Base-by-base conservation (phyloP, 441 rosid species). In the Populus hybrid region DNA sequence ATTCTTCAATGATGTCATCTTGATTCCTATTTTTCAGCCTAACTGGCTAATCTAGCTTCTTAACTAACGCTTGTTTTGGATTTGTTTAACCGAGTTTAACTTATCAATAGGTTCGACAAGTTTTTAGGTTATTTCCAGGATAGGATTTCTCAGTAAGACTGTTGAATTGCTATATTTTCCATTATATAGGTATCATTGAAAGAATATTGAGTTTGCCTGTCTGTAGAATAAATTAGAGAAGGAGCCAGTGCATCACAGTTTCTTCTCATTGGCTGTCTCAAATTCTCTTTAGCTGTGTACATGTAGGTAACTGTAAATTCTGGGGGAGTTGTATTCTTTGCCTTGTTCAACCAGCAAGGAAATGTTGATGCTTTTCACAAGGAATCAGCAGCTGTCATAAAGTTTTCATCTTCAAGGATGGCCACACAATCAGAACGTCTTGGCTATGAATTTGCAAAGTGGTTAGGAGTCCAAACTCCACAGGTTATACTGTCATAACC, bases 291-390 rank as follows among this genome's bases (percentile, higher is more conserved):
- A 79, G 80, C 78, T 82, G 63, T 77, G 78, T 72, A 77, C 78
- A 21, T 80, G 69, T 84, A 95, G 98, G 99, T 97, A 71, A 94
- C 97, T 75, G 98, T 97, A 79, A 97, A 92, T 82, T 97, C 99
- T 76, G 99, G 99, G n/a, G 99, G 99, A 81, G 97, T 97, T 84
- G 99, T 97, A 77, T 94, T 97, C 92, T 97, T 97, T 89, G 98
- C 97, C 64, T 82, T 97, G 74, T 91, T 94, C 88, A 90, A 86
- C 78, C 91, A 88, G 74, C 84, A 85, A 65, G 84, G 80, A 72
- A 24, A 38, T 74, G 86, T 76, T 75, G 93, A 91, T 80, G 71
- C 82, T 83, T 70, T 81, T 81, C 81, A 84, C 3, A 94, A 85
- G 79, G 99, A 97, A 84, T 97, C 95, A 76, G 99, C 93, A 65